Evolutionary conservation across 495 filamentous ascomycete genomes (phyloP).

Genomic region (Tuber umbilicatum): DNA sequence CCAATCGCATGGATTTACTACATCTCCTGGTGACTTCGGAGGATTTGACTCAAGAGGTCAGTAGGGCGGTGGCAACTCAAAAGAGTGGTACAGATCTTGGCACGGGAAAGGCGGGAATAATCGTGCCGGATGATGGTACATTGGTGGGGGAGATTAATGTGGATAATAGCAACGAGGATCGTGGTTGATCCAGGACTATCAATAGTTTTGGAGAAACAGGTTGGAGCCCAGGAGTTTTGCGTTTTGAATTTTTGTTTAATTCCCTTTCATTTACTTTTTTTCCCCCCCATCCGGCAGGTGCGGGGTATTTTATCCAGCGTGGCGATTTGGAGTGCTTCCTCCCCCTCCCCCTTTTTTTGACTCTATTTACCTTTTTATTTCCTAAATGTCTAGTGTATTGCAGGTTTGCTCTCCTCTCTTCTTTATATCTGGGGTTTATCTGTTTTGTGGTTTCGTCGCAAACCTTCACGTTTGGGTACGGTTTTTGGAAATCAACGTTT

Average conservation of each 20-base stretch:
- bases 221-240: constrained; percentile 3
- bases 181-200: not conserved
- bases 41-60: constrained; percentile 29
- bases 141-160: constrained; percentile 27
- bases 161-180: constrained; percentile 29
- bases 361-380: constrained; percentile 9
- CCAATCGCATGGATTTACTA: constrained; percentile 40
- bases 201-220: not conserved
- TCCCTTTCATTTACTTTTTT: not conserved
- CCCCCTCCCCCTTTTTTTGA: not conserved
- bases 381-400: not conserved
- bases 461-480: not conserved
- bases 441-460: constrained; percentile 1
- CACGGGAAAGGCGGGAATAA: constrained; percentile 21
- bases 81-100: constrained; percentile 21
- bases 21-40: constrained; percentile 22
- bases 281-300: not conserved
- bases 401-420: not conserved
- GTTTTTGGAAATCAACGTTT: not conserved
- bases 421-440: not conserved
- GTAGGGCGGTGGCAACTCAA: constrained; percentile 21
- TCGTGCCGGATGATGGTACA: constrained; percentile 23
- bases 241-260: constrained; percentile 4
- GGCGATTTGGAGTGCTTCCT: constrained; percentile 2
- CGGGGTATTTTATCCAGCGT: not conserved